Evolutionary conservation across 2,329 filamentous ascomycete species (phyloP), one percentile per base, ranked within the genome.

Genomic region (Sporothrix luriei): DNA sequence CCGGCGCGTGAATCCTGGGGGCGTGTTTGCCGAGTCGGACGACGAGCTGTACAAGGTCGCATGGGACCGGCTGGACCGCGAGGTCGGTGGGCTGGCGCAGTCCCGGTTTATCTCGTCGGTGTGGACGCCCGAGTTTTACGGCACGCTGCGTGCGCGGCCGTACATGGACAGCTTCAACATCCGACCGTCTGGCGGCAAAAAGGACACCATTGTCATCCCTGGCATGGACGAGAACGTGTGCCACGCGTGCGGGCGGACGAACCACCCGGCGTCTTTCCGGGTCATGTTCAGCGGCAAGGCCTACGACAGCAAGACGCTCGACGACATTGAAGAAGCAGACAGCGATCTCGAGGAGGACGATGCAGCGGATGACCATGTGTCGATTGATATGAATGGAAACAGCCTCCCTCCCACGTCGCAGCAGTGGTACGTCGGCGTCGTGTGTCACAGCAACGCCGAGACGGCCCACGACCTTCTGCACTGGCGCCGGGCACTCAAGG

Each of bases 401-500:
- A 52, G 70, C 13, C 76, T 79, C 40, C 75, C 76, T 21, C 74
- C 74, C 72, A 77, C 72, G 64, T 80, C 72, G 78, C 88, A 74
- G 33, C 70, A 75, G 51, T 83, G 80, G 80, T 69, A 72, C 48
- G 77, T 83, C 14, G 82, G 82, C 43, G 74, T 73, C 14, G 76
- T 79, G 14, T 83, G 82, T 76, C 77, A 78, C 74, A 80, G 80
- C 71, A 82, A 85, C 62, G 91, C 91, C 0, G 83, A 88, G 73
- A 89, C 89, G 51, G 89, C 90, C 0, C 91, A 94, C 75, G 85
- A 84, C 0, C 83, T 94, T 3, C 84, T 88, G 4, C 92, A 95
- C 78, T 94, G 92, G 92, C 89, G 90, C 69, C 87, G 86, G 71
- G 86, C 88, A 59, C 85, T 94, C n/a, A 89, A 91, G 75, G 84